Conservation (phyloP, 345 rosid genomes). For the Triadica sebifera region DNA sequence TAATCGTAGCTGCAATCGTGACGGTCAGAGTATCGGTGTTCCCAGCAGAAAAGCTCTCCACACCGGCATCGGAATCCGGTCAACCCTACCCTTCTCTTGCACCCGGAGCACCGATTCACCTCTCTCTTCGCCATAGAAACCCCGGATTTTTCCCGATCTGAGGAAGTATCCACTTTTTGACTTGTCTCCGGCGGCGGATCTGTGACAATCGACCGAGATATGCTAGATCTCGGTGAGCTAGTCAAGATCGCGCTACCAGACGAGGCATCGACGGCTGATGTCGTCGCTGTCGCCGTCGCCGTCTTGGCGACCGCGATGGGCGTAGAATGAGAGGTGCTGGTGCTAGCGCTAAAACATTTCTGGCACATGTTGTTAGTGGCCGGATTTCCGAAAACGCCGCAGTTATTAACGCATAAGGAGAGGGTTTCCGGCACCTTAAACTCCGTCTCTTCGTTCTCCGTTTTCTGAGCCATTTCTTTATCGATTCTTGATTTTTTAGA, state of each 20-base stretch:
- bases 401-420: slow-evolving; percentile 70
- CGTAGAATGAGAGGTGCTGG: slow-evolving; percentile 31
- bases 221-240: slow-evolving; percentile 52
- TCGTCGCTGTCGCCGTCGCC: neutral
- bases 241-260: slow-evolving; percentile 40
- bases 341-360: slow-evolving; percentile 78
- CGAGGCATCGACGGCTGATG: slow-evolving; percentile 2
- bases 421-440: slow-evolving; percentile 81
- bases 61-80: slow-evolving; percentile 97
- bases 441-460: slow-evolving; percentile 96
- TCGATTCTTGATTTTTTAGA: neutral
- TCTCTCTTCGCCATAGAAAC: slow-evolving; percentile 44
- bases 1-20: slow-evolving; percentile 94
- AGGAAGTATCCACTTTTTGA: neutral
- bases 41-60: slow-evolving; percentile 86
- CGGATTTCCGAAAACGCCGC: slow-evolving; percentile 82
- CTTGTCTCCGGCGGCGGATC: slow-evolving; percentile 6
- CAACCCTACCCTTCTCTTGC: slow-evolving; percentile 80
- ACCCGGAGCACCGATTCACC: slow-evolving; percentile 88
- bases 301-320: neutral
- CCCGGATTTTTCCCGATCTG: slow-evolving; percentile 26
- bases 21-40: slow-evolving; percentile 95
- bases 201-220: slow-evolving; percentile 27
- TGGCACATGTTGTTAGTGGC: slow-evolving; percentile 96
- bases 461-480: slow-evolving; percentile 64